Evolutionary conservation across 345 rosid species (phyloP).

Genomic region (Eucalyptus polybractea): DNA sequence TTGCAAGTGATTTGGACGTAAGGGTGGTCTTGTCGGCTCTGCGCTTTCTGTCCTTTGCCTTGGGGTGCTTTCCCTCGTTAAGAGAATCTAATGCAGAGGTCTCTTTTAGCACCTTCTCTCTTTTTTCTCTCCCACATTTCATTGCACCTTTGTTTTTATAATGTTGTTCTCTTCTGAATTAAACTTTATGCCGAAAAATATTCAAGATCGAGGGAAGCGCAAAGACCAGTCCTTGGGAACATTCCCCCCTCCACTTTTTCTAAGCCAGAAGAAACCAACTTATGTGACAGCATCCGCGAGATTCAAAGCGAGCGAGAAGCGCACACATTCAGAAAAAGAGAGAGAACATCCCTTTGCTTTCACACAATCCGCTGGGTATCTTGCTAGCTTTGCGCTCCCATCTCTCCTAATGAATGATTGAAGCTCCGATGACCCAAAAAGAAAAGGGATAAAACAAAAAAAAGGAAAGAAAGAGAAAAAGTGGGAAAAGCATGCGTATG

Average conservation of each 20-base stretch:
- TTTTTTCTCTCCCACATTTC: background rate
- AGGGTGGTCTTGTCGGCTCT: background rate
- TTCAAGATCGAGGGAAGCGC: background rate
- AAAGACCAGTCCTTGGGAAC: background rate
- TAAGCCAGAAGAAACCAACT: background rate
- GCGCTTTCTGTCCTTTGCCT: background rate
- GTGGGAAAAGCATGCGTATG: background rate
- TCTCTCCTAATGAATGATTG: background rate
- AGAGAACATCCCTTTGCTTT: background rate
- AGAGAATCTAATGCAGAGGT: background rate
- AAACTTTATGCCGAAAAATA: background rate
- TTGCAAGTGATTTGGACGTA: background rate
- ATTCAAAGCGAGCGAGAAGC: background rate
- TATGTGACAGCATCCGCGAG: background rate
- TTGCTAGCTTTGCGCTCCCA: background rate
- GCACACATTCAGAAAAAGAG: background rate
- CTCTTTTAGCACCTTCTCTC: background rate
- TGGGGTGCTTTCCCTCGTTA: background rate
- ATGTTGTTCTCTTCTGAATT: background rate
- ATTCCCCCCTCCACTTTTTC: background rate
- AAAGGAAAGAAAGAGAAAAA: background rate
- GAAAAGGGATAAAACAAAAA: accelerated
- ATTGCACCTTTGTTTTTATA: background rate
- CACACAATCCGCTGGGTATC: background rate
- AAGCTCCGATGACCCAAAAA: background rate